phyloP scores from a whole-genome alignment of 2,329 filamentous ascomycete genomes.

The Cercospora zeae-maydis region DNA sequence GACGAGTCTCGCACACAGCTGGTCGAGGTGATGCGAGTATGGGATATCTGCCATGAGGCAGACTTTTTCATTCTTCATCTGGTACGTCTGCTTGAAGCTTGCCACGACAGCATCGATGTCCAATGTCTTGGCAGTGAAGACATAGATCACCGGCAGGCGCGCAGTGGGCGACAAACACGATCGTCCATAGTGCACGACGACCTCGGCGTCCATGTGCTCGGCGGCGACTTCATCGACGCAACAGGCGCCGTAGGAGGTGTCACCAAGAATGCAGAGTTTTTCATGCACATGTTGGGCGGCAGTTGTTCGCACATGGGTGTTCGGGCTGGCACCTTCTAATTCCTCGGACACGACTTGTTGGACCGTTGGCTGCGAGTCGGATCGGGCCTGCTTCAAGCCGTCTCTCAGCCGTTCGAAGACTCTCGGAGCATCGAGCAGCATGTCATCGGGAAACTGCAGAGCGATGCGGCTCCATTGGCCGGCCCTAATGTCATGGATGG shows the following conservation, averaged over 20 bases:
- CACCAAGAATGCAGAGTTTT: slow-evolving; percentile 77
- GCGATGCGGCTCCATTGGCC: slow-evolving; percentile 74
- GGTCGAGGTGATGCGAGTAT: slow-evolving; percentile 69
- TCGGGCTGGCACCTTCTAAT: slow-evolving; percentile 9
- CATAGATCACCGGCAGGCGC: slow-evolving; percentile 79
- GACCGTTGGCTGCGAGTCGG: not conserved
- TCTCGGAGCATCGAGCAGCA: slow-evolving; percentile 80
- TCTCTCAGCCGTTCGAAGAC: slow-evolving; percentile 66
- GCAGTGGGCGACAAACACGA: slow-evolving; percentile 89
- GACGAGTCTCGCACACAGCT: slow-evolving; percentile 53
- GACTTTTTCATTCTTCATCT: slow-evolving; percentile 59
- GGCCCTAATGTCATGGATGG: slow-evolving; percentile 68
- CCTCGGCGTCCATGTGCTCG: slow-evolving; percentile 85
- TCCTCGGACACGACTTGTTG: slow-evolving; percentile 12
- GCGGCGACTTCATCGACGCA: slow-evolving; percentile 97
- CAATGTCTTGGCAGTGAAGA: slow-evolving; percentile 75
- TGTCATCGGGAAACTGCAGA: slow-evolving; percentile 91
- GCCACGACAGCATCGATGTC: slow-evolving; percentile 56
- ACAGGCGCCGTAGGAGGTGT: slow-evolving; percentile 95
- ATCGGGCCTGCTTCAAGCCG: slow-evolving; percentile 40
- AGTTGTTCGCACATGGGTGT: not conserved
- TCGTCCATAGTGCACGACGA: slow-evolving; percentile 89
- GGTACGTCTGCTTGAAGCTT: slow-evolving; percentile 67
- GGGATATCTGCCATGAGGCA: slow-evolving; percentile 87
- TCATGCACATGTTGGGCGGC: slow-evolving; percentile 37